Evolutionary conservation across 768 basidiomycete species (phyloP), one percentile per base, ranked within the genome.

Genomic region (Solioccasus polychromus): DNA sequence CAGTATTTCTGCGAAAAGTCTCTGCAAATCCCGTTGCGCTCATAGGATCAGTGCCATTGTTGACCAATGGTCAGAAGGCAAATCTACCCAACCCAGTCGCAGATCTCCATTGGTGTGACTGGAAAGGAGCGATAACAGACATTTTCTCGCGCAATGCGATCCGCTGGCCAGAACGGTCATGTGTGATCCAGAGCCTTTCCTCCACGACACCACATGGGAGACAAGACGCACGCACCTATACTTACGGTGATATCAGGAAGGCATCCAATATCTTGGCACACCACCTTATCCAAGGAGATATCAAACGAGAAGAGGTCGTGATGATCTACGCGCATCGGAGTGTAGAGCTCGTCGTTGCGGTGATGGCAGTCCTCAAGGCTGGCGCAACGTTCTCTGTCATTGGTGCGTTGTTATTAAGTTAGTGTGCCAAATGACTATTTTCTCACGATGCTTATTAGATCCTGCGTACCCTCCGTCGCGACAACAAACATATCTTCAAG

Each of bases 381-480:
- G 96, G 96, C 22, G 95, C 90, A 1, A 93, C 90, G 4, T 97
- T 99, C 71, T 94, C 90, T 36, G 96, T 99, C 49, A 95, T 98
- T 36, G 94, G 92, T 94, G 37, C 52, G 83, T 68, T 38, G 47
- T 32, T 14, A 12, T 28, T 28, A 28, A 39, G 31, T 42, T 6
- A 26, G 12, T 31, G 30, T 37, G 25, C 36, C 19, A 41, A 43
- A 7, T 34, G 14, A 44, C 23, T 28, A 18, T 35, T 42, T 50
- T 41, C 43, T n/a, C 20, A 36, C 14, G 18, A 15, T 22, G 6
- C 15, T 3, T 1, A 42, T 24, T 53, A 96, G 95, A 99, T 68
- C 95, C 96, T 30, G 94, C 95, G 3, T 99, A 99, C 62, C 96
- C 96, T 9, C 81, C 95, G 2, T 83, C 88, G 4, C 75, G 96